Percentiles rank a stretch among this genome's conserved stretches.
Conservation (phyloP, 2,329 filamentous ascomycete genomes). For the Elsinoe necatrix region DNA sequence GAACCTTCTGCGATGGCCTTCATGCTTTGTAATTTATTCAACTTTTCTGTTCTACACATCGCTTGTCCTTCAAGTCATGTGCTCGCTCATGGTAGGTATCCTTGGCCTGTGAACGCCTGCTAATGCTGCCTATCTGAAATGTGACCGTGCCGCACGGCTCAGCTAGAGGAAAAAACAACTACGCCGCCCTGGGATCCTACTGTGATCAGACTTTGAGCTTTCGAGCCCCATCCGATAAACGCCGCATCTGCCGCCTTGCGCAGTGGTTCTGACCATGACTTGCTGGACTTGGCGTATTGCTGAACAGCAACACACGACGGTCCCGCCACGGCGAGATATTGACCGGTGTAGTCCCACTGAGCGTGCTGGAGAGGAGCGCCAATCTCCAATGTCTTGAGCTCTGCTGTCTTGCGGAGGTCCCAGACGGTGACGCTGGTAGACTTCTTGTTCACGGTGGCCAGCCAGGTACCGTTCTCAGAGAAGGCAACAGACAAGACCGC, state of each 20-base stretch:
- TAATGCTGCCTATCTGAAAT: slow-evolving; percentile 11
- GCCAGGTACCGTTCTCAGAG: slow-evolving; percentile 95
- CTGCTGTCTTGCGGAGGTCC: slow-evolving; percentile 78
- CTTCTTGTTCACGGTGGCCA: slow-evolving; percentile 71
- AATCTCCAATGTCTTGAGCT: slow-evolving; percentile 76
- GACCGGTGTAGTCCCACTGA: slow-evolving; percentile 89
- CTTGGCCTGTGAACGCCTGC: slow-evolving; percentile 9
- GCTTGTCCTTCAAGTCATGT: background rate
- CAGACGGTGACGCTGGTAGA: slow-evolving; percentile 77
- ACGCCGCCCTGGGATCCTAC: slow-evolving; percentile 68
- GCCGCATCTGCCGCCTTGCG: slow-evolving; percentile 65
- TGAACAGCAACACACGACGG: slow-evolving; percentile 75
- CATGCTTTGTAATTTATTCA: background rate
- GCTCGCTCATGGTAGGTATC: background rate
- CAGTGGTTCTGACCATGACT: slow-evolving; percentile 82
- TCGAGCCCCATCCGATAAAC: slow-evolving; percentile 67
- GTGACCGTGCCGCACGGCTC: background rate
- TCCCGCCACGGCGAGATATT: slow-evolving; percentile 79
- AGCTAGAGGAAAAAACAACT: slow-evolving; percentile 52
- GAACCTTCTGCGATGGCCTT: background rate
- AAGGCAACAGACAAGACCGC: slow-evolving; percentile 72
- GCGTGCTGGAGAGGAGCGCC: slow-evolving; percentile 69
- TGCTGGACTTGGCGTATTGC: slow-evolving; percentile 78
- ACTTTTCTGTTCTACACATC: slow-evolving; percentile 3
- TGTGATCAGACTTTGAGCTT: slow-evolving; percentile 64